Evolutionary conservation across 495 filamentous ascomycete species (phyloP), one percentile per base, ranked within the genome.

Genomic region (Jackrogersella minutella): DNA sequence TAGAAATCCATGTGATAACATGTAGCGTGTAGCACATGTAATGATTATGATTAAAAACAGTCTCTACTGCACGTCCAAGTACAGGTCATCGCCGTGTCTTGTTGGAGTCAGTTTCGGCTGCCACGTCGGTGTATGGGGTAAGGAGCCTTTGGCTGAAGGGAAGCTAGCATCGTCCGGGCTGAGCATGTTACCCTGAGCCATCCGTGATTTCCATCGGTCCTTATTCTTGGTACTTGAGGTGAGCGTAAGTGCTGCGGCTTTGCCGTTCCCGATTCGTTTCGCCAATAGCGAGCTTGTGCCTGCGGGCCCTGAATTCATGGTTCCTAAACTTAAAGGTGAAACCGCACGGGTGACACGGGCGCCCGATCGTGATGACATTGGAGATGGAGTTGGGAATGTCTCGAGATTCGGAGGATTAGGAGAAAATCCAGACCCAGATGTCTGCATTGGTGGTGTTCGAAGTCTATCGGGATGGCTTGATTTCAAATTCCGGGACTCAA

Each of bases 51-150:
- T 4, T 4, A 19, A 26, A 11, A 13, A n/a, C 26, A 1, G 1
- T n/a, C 19, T 64, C 30, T 70, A 78, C 44, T 77, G 74, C 22
- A 80, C 78, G 49, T 75, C 77, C 53, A 80, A 58, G 66, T 73
- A 77, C 56, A 80, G 67, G 40, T 80, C 77, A 17, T 78, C 75
- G 24, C 78, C 78, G 10, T 70, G 73, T 64, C 78, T 71, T 31
- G 77, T 80, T 8, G 78, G 77, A 24, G 78, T 79, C 19, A 80
- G 52, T 53, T 72, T 76, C 30, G 83, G 80, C 61, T 79, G 71
- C 81, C 83, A 85, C 1, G 75, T 79, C 0, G 83, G 82, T 34
- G 82, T 85, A 13, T 69, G 72, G 1, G 83, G 82, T 37, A 79
- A 61, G n/a, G 76, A 70, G 22, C 60, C 69, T 11, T 14, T 64